Evolutionary conservation across 768 basidiomycete species (phyloP), one percentile per base, ranked within the genome.

Genomic region (Hypholoma fasciculare): DNA sequence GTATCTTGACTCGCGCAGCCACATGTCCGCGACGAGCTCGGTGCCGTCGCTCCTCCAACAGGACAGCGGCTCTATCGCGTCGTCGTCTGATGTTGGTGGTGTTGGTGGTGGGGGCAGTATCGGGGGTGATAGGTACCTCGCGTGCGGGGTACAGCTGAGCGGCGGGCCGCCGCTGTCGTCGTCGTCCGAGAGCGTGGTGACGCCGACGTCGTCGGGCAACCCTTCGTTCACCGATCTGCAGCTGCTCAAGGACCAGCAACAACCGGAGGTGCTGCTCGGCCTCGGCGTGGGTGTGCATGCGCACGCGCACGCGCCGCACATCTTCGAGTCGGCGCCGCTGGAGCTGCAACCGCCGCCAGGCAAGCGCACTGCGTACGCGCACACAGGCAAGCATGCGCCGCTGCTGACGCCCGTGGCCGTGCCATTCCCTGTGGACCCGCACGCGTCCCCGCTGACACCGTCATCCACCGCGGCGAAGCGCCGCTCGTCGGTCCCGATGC

Each of bases 121-220:
- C 30, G 40, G 40, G 16, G 40, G 40, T 9, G 7, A 17, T 39
- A 67, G 69, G 40, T 71, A 65, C 30, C 65, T 69, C 42, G 52
- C 65, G 16, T 65, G 61, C 40, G 48, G 42, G 46, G 26, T 42
- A 48, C 51, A 40, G 54, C 48, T 52, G 12, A 30, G 48, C 4
- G 49, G 38, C 16, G 52, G 80, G 43, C 83, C 84, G 7, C 81
- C 78, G 11, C 71, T 86, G 7, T 81, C 84, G 5, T 82, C 83
- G 5, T 86, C 84, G 4, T 77, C 80, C 0, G 87, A 88, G 59
- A 89, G 88, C 1, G 66, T 88, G 49, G 78, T 77, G 9, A 81
- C 85, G 12, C 82, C 82, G 2, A 75, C 77, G 6, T 81, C 83
- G 7, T 86, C 86, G 13, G 81, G 72, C 30, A 81, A 78, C 57